Percentiles rank a stretch among this genome's conserved stretches.
Evolutionary conservation across 257 asterid species (phyloP).

Genomic region (Capsicum pubescens): DNA sequence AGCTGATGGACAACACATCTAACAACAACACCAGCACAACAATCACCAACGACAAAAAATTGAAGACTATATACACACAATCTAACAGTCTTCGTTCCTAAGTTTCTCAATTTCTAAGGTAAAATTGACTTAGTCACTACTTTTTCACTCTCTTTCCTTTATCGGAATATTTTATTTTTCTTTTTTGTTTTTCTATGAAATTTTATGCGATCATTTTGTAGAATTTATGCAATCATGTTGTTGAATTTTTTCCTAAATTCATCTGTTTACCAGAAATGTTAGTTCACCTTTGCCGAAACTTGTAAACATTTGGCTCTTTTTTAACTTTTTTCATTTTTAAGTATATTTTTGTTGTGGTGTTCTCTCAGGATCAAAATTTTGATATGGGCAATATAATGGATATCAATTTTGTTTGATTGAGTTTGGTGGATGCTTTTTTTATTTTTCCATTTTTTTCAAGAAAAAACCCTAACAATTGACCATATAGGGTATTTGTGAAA

Average conservation of each 20-base stretch:
- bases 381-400: neutral
- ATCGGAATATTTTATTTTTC: neutral
- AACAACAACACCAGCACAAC: no score
- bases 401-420: neutral
- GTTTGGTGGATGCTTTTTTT: neutral
- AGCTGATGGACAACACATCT: no score
- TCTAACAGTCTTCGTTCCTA: neutral
- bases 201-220: conserved; percentile 10
- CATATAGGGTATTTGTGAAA: neutral
- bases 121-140: neutral
- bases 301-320: neutral
- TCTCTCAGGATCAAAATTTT: neutral
- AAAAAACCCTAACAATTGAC: conserved; percentile 1
- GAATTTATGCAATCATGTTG: neutral
- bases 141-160: neutral
- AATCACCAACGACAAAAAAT: no score
- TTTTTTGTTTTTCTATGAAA: neutral
- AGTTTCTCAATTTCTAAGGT: neutral
- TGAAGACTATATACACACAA: neutral
- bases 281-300: neutral
- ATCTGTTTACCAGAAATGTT: neutral
- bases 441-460: neutral
- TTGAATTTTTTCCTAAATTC: neutral
- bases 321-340: neutral
- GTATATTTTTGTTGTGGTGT: neutral